Evolutionary conservation across 2,329 filamentous ascomycete genomes (phyloP).

Genomic region (Gliomastix tumulicola): DNA sequence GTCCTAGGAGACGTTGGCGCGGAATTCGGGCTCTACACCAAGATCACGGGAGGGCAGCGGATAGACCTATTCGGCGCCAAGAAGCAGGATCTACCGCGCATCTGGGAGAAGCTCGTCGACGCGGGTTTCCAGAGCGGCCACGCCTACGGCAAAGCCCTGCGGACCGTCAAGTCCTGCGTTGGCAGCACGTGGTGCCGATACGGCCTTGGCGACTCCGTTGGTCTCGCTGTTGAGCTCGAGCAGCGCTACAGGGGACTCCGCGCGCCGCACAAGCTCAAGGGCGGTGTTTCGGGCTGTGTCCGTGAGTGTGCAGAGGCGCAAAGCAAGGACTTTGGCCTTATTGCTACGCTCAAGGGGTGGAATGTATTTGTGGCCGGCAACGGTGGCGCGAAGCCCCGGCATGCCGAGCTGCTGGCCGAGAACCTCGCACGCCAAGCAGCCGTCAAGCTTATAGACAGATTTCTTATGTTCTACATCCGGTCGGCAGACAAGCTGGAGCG

Average conservation of each 20-base stretch:
- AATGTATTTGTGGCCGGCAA: conserved; percentile 90
- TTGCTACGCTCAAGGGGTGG: conserved; percentile 88
- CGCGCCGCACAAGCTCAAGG: conserved; percentile 87
- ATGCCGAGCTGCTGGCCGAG: conserved; percentile 77
- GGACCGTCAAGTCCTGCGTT: conserved; percentile 88
- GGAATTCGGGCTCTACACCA: conserved; percentile 79
- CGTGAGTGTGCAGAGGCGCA: conserved; percentile 89
- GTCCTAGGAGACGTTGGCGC: conserved; percentile 78
- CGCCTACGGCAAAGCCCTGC: conserved; percentile 81
- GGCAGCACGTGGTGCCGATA: conserved; percentile 89
- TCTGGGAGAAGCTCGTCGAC: conserved; percentile 74
- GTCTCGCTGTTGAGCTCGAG: conserved; percentile 81
- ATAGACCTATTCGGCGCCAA: conserved; percentile 91
- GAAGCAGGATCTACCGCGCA: conserved; percentile 76
- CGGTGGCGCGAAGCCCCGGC: conserved; percentile 76
- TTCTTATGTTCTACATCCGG: conserved; percentile 89
- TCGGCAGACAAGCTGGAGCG: conserved; percentile 86
- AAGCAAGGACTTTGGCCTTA: conserved; percentile 88
- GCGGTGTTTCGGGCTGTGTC: conserved; percentile 85
- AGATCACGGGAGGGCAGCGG: conserved; percentile 86
- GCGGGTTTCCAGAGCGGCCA: conserved; percentile 88
- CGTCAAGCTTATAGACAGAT: conserved; percentile 77
- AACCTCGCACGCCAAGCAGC: conserved; percentile 80
- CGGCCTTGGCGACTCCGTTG: conserved; percentile 83
- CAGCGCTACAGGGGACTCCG: conserved; percentile 89